Conservation (phyloP, 2,329 filamentous ascomycete genomes). For the Colletotrichum abscissum region DNA sequence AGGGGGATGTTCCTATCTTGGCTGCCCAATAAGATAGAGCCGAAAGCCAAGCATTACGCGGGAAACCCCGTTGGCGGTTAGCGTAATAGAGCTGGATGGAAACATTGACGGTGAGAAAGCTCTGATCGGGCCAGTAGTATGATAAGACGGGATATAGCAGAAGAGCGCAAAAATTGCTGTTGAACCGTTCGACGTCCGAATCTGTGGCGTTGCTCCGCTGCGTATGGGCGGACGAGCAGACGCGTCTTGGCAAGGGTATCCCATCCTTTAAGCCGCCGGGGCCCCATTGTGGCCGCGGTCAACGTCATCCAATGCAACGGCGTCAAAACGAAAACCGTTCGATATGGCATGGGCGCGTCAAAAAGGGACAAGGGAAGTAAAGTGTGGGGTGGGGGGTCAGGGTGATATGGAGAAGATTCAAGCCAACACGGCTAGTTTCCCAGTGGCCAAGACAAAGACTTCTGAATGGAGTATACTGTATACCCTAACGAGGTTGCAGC, state of each 20-base stretch:
- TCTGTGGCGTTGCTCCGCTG: conserved; percentile 13
- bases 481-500: conserved; percentile 21
- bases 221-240: conserved; percentile 10
- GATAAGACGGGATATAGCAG: background rate
- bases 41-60: conserved; percentile 11
- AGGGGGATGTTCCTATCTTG: background rate
- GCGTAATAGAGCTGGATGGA: background rate
- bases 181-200: conserved; percentile 7
- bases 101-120: conserved; percentile 23
- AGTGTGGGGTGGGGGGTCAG: background rate
- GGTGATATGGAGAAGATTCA: background rate
- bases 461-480: background rate
- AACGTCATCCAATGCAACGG: conserved; percentile 27
- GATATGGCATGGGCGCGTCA: conserved; percentile 11
- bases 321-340: conserved; percentile 9
- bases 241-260: conserved; percentile 19
- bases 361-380: background rate
- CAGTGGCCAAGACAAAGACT: background rate
- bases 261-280: background rate
- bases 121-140: background rate
- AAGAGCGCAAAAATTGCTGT: background rate
- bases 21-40: conserved; percentile 3
- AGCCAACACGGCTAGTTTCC: background rate
- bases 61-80: background rate
- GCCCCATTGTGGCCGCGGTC: background rate